Evolutionary conservation across 176 grass and related monocot species (phyloP), one percentile per base, ranked within the genome.

Genomic region (Oryza longistaminata): DNA sequence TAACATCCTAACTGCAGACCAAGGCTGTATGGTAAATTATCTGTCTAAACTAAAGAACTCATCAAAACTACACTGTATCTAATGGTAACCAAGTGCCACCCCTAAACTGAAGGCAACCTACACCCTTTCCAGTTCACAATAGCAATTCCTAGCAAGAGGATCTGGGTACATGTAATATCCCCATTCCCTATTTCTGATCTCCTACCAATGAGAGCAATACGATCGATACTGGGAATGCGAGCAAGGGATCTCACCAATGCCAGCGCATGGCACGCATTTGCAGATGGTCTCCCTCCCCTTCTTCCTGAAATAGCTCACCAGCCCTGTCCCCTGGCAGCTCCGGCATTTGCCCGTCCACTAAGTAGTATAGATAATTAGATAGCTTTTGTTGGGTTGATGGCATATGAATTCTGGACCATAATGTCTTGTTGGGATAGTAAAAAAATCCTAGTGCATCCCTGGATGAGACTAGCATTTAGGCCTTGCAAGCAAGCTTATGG

Each of bases 261-360:
- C 97, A 29, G 91, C 81, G 62, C 97, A 99, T 55, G 93, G 97
- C 39, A 99, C 89, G 39, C 97, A 96, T 12, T 94, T 99, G 93
- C 93, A 99, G 81, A 99, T 92, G 17, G 92, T 96, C 62, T 94
- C 97, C 78, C 87, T 95, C 19, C 97, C 92, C 84, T 91, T 99
- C 81, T 94, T 96, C 62, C 85, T 91, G 78, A 89, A 91, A 81
- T 99, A 99, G 84, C 91, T 99, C 26, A 99, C 97, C 15, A 99
- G 86, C 5, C 97, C 93, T 45, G 92, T 91, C 71, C 97, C 97
- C 87, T 99, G 90, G 74, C 97, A 99, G 82, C 96, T 99, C 81
- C 90, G 87, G 83, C 96, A 99, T 75, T 96, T 96, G 29, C 96
- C 93, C 21, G 91, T 94, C 96, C 96, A 99, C 78, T 2, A 31